Percentiles rank a stretch among this genome's conserved stretches.
Evolutionary conservation across 768 basidiomycete genomes (phyloP).

Genomic region (Leccinellum rugosiceps): DNA sequence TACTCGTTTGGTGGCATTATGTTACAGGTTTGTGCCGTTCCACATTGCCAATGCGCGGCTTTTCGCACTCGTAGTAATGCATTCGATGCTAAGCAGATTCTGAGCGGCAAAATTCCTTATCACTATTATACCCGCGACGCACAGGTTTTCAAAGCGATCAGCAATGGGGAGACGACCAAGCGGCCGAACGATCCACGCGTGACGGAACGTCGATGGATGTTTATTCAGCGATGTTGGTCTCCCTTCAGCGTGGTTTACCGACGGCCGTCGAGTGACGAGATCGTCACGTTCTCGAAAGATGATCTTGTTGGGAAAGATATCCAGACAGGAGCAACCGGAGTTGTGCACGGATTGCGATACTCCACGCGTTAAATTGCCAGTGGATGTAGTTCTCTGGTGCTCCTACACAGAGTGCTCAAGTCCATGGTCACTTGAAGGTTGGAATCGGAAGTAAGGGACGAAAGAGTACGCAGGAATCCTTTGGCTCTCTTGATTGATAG

Average conservation of each 20-base stretch:
- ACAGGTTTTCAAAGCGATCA: constrained; percentile 3
- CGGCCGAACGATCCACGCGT: not conserved
- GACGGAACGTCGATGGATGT: constrained; percentile 2
- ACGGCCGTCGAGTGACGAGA: constrained; percentile 4
- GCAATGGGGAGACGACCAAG: not conserved
- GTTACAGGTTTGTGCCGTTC: constrained; percentile 10
- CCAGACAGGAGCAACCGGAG: not conserved
- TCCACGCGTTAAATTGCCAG: not conserved
- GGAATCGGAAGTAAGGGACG: too few species aligned
- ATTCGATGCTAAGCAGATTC: constrained; percentile 1
- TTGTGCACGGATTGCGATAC: not conserved
- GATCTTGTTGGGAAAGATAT: not conserved
- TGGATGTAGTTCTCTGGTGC: not conserved
- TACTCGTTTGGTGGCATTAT: constrained; percentile 31
- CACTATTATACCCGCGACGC: not conserved
- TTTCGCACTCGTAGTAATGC: not conserved
- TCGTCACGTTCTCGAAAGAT: not conserved
- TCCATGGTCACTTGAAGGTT: not conserved
- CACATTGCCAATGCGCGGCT: not conserved
- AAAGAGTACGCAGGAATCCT: too few species aligned
- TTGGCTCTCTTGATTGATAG: too few species aligned
- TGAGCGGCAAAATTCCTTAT: constrained; percentile 2
- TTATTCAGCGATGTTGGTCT: constrained; percentile 8
- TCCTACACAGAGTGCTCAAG: too few species aligned
- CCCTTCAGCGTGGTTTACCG: not conserved